Evolutionary conservation across 2,329 filamentous ascomycete genomes (phyloP).

Genomic region (Exophiala bonariae): DNA sequence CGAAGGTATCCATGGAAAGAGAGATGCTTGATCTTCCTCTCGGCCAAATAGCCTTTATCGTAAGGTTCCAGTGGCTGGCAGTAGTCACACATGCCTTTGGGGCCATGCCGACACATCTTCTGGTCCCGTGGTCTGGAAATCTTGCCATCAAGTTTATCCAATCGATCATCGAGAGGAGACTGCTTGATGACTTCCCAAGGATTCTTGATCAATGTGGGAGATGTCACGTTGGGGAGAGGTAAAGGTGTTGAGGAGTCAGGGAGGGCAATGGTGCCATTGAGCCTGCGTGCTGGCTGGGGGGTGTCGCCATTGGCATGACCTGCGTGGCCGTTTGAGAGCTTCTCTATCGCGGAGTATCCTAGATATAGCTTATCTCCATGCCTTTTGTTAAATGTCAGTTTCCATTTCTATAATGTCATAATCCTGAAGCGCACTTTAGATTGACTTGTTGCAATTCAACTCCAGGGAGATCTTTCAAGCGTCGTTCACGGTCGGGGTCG

Average conservation of each 20-base stretch:
- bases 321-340: constrained; percentile 51
- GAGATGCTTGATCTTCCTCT: constrained; percentile 98
- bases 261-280: constrained; percentile 70
- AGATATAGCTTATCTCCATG: constrained; percentile 92
- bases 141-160: constrained; percentile 89
- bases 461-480: constrained; percentile 52
- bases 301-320: constrained; percentile 39
- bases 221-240: constrained; percentile 26
- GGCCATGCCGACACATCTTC: constrained; percentile 92
- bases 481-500: constrained; percentile 51
- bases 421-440: constrained; percentile 55
- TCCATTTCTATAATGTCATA: too few relatives aligned
- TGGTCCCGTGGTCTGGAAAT: constrained; percentile 71
- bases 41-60: constrained; percentile 79
- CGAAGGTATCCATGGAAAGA: constrained; percentile 94
- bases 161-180: constrained; percentile 77
- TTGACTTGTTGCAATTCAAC: constrained; percentile 59
- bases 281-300: constrained; percentile 56
- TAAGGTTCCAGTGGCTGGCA: constrained; percentile 97
- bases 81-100: constrained; percentile 99
- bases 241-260: constrained; percentile 43
- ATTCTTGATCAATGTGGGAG: constrained; percentile 65
- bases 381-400: too few relatives aligned
- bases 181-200: constrained; percentile 93
- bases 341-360: constrained; percentile 66